A percentile compares a stretch with the other conserved stretches of the same genome.
Evolutionary conservation across 2,329 filamentous ascomycete species (phyloP).

Genomic region (Fusarium nematophilum): DNA sequence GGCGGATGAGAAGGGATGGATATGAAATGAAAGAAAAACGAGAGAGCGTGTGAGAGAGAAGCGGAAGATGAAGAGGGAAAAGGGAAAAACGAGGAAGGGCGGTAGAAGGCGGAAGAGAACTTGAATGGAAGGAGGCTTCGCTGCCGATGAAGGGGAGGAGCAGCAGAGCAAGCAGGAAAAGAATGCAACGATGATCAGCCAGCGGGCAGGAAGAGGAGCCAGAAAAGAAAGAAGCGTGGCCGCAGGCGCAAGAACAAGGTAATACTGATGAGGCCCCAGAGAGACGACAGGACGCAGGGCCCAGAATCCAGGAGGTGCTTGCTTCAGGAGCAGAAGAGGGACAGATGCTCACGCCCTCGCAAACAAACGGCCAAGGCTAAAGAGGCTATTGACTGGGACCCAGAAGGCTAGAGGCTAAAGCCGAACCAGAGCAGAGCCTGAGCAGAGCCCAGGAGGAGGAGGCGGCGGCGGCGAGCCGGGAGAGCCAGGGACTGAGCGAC

Average conservation of each 20-base stretch:
- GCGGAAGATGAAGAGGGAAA: slow-evolving; percentile 8
- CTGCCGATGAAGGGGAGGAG: slow-evolving; percentile 3
- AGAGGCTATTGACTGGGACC: slow-evolving; percentile 19
- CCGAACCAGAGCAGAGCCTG: neutral
- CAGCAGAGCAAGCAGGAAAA: neutral
- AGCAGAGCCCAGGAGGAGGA: neutral
- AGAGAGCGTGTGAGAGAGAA: slow-evolving; percentile 15
- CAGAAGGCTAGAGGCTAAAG: slow-evolving; percentile 20
- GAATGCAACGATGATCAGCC: slow-evolving; percentile 8
- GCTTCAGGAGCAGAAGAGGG: slow-evolving; percentile 4
- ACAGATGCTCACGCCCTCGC: slow-evolving; percentile 6
- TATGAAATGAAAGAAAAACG: slow-evolving; percentile 37
- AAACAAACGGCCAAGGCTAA: slow-evolving; percentile 22
- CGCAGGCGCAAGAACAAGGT: slow-evolving; percentile 10
- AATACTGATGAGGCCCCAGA: slow-evolving; percentile 8
- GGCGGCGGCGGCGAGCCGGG: slow-evolving; percentile 22
- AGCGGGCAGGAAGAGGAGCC: slow-evolving; percentile 8
- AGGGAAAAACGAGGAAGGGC: slow-evolving; percentile 2
- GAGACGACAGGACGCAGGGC: neutral
- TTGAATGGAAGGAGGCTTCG: slow-evolving; percentile 12
- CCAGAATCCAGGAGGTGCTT: slow-evolving; percentile 10
- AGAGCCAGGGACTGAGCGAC: slow-evolving; percentile 16
- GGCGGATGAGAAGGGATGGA: slow-evolving; percentile 39
- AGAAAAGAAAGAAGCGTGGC: slow-evolving; percentile 3
- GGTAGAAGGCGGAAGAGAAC: slow-evolving; percentile 10